Base-by-base conservation (phyloP, 2,329 filamentous ascomycete species). In the Aspergillus vadensis region DNA sequence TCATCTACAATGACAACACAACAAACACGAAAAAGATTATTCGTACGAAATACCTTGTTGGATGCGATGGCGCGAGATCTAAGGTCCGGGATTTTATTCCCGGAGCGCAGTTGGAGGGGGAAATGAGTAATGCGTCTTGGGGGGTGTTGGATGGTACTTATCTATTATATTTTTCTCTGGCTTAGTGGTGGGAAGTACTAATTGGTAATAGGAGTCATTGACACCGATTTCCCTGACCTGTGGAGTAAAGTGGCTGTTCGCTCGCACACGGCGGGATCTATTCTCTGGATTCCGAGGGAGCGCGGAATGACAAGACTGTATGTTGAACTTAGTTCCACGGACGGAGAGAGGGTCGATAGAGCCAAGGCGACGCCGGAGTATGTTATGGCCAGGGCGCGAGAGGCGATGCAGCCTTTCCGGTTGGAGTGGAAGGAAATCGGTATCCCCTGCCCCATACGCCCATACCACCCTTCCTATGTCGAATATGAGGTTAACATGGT, bases 161-260 rank as follows among this genome's bases (percentile, higher is more conserved):
- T 36, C 32, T 15, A 5, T 5, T 15, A 14, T 2, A 41, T 5
- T 8, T 15, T 3, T 38, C 4, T 38, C 27, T 36, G 0, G 3
- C 14, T 6, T 3, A 5, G 12, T n/a, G 10, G 2, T 4, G 15
- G 5, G 25, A 25, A 25, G 8, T n/a, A 4, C 12, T 36, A 36
- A n/a, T 57, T 57, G 14, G 58, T 17, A 14, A 23, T 21, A 74
- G 68, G 73, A 2, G 70, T 74, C 2, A 75, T 91, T 9, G 85
- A 88, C 47, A 91, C 88, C 7, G 83, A 91, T 70, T 91, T 91
- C 66, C 89, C 89, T 1, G 88, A 91, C 68, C 84, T 91, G 52
- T 91, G 88, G 88, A 89, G 86, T 72, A 91, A 91, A 76, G 87
- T 88, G 0, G 83, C 89, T 0, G 82, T 91, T 7, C 88, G 88